Base-by-base conservation (phyloP, 2,329 filamentous ascomycete genomes). In the Leptographium radiaticola region DNA sequence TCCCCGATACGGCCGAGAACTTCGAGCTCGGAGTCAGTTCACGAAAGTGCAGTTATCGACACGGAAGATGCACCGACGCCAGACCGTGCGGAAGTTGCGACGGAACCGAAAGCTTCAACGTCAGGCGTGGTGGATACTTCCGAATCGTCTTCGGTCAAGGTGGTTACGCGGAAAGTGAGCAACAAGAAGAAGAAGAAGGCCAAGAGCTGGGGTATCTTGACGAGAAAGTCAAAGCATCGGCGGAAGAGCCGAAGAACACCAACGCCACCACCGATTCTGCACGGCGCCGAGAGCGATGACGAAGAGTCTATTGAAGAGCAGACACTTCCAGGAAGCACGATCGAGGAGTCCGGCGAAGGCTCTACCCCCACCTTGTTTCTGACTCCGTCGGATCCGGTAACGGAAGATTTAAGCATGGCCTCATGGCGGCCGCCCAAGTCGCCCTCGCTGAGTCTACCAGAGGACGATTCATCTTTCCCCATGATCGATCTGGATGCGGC, bases 401-500 rank as follows among this genome's bases (percentile, higher is more conserved):
- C 62, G 0, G 15, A 25, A 60, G 51, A 63, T 16, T 56, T 33
- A 12, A 25, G 25, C 25, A 18, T 15, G 0, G 12, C 51, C 2
- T n/a, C 66, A 4, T 70, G 70, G 62, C 71, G 70, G 45, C 67
- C 71, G 59, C 67, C 67, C 33, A 64, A 63, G 6, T 60, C 63
- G 2, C 53, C 58, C 4, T 49, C 55, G 2, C 31, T 53, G 18
- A 62, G 61, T 57, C 68, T 61, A 44, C 67, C 67, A 2, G 75
- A 80, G 10, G 80, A 83, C 48, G 87, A 94, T 56, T 67, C 79
- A 4, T 77, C 84, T 52, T 87, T 83, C 63, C 84, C 87, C 9
- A 85, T 96, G 67, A 94, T 98, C 58, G 93, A 98, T 66, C 73
- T 98, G 44, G 93, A 98, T 69, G 91, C 90, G 18, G 93, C 91